These are phyloP conservation scores for Pleurotus cornucopiae DNA, from an alignment of 768 basidiomycete genomes.

Conservation along the genomic window DNA sequence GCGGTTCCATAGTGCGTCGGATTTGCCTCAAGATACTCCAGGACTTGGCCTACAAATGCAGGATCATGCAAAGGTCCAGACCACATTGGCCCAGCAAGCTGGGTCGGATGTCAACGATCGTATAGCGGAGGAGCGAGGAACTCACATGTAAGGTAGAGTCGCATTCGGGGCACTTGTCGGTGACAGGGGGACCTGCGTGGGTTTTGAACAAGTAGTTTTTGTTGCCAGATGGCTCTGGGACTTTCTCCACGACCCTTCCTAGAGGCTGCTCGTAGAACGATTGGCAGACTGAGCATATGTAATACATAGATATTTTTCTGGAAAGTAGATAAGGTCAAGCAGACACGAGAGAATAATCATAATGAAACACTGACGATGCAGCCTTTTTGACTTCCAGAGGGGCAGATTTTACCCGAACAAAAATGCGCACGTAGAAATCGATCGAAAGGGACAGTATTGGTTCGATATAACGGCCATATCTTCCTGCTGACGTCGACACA, in stretches of 20 bases:
- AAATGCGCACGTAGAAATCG: conserved; percentile 95
- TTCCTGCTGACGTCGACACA: conserved; percentile 79
- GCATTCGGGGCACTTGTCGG: conserved; percentile 79
- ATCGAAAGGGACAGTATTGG: conserved; percentile 90
- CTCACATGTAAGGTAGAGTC: conserved; percentile 70
- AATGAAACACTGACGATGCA: conserved; percentile 52
- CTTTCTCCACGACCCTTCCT: conserved; percentile 65
- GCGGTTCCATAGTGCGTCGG: conserved; percentile 71
- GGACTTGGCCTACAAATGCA: conserved; percentile 68
- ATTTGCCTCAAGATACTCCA: conserved; percentile 66
- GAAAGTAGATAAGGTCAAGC: conserved; percentile 9
- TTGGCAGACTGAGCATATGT: conserved; percentile 83
- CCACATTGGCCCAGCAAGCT: conserved; percentile 98
- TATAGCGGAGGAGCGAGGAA: conserved; percentile 1
- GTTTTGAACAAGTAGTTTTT: conserved; percentile 70
- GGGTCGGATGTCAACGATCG: neutral
- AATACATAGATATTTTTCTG: conserved; percentile 85
- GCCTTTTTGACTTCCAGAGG: conserved; percentile 83
- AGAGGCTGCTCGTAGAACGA: conserved; percentile 80
- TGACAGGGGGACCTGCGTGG: conserved; percentile 60
- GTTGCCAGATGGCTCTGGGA: conserved; percentile 49
- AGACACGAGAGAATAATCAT: neutral
- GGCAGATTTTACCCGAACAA: conserved; percentile 70
- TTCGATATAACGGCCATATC: conserved; percentile 90
- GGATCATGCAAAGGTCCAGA: conserved; percentile 79